A percentile compares a stretch with the other conserved stretches of the same genome.
Conservation (phyloP, 2,329 filamentous ascomycete species). For the Davidsoniella virescens region DNA sequence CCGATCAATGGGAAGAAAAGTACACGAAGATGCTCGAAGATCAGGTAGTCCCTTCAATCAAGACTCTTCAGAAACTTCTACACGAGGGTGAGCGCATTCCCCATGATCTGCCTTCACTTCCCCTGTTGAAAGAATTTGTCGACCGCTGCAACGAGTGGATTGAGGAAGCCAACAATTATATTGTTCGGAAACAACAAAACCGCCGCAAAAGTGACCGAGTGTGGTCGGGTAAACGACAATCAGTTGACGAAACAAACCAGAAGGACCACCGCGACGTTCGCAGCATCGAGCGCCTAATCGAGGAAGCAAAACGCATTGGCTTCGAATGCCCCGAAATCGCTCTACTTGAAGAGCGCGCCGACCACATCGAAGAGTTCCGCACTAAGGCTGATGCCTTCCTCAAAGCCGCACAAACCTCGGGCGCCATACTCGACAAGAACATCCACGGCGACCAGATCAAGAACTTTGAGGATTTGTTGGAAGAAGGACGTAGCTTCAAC, state of each 20-base stretch:
- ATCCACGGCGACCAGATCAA: constrained; percentile 46
- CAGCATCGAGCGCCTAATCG: constrained; percentile 72
- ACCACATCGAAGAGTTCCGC: constrained; percentile 74
- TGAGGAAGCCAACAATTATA: constrained; percentile 91
- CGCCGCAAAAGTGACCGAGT: constrained; percentile 85
- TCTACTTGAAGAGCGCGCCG: constrained; percentile 68
- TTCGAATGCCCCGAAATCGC: constrained; percentile 89
- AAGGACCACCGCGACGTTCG: constrained; percentile 75
- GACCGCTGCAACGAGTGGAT: constrained; percentile 96
- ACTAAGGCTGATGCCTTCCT: constrained; percentile 56
- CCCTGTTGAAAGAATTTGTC: constrained; percentile 74
- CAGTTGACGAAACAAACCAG: constrained; percentile 62
- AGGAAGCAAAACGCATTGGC: constrained; percentile 68
- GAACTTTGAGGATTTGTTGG: constrained; percentile 79
- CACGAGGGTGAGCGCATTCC: constrained; percentile 94
- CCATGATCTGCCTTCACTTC: constrained; percentile 68
- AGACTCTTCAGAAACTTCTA: constrained; percentile 66
- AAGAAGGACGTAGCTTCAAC: constrained; percentile 76
- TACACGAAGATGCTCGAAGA: constrained; percentile 72
- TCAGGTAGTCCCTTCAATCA: constrained; percentile 69
- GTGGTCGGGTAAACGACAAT: constrained; percentile 59
- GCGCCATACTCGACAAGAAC: constrained; percentile 18
- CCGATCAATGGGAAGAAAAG: constrained; percentile 82
- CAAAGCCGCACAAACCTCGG: constrained; percentile 24
- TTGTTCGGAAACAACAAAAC: constrained; percentile 92